Evolutionary conservation across 768 basidiomycete genomes (phyloP).

Genomic region (Russula foetens): DNA sequence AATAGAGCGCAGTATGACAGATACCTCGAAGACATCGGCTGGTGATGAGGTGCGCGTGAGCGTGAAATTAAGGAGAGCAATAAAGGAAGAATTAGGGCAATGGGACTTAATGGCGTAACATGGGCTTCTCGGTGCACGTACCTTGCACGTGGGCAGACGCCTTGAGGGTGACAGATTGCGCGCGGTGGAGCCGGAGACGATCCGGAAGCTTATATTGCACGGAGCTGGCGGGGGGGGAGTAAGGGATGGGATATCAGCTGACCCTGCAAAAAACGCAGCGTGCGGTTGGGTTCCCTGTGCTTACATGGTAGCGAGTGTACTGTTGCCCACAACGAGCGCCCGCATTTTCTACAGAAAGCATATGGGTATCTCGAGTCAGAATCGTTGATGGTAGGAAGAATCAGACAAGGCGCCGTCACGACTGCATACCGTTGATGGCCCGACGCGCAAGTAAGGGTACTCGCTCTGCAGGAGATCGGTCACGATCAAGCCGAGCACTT

Average conservation of each 20-base stretch:
- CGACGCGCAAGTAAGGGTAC: slow-evolving; percentile 65
- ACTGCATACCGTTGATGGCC: slow-evolving; percentile 56
- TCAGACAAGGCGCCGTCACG: background rate
- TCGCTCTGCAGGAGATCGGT: slow-evolving; percentile 51
- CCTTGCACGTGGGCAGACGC: slow-evolving; percentile 70
- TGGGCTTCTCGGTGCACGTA: slow-evolving; percentile 23
- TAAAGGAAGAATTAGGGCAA: background rate
- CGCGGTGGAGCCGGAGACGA: slow-evolving; percentile 53
- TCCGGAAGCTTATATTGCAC: slow-evolving; percentile 57
- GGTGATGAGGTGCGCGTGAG: slow-evolving; percentile 1
- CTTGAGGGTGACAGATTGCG: slow-evolving; percentile 63
- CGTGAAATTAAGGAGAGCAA: background rate
- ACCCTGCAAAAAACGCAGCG: background rate
- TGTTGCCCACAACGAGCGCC: slow-evolving; percentile 65
- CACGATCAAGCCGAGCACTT: slow-evolving; percentile 59
- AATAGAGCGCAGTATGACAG: background rate
- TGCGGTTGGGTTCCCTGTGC: background rate
- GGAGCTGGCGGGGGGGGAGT: slow-evolving; percentile 35
- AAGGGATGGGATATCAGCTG: background rate
- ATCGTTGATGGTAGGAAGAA: background rate
- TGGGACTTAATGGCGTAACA: background rate
- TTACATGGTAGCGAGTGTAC: slow-evolving; percentile 64
- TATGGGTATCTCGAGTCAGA: background rate
- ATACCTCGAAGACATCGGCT: slow-evolving; percentile 79
- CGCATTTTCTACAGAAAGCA: slow-evolving; percentile 56